Evolutionary conservation across 495 filamentous ascomycete genomes (phyloP).

Genomic region (Annulohypoxylon moriforme): DNA sequence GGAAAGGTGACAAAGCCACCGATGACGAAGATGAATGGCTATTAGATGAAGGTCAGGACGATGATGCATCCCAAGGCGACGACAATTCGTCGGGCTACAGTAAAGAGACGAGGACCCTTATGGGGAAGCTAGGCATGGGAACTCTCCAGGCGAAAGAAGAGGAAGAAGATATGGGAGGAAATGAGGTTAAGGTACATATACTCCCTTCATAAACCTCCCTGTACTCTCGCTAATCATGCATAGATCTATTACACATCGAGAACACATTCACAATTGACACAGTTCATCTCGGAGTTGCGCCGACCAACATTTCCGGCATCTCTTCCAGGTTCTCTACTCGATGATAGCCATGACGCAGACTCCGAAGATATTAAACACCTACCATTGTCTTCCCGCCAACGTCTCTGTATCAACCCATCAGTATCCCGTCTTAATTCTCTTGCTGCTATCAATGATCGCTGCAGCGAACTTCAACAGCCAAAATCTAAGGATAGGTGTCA

Average conservation of each 20-base stretch:
- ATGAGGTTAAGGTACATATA: slow-evolving; percentile 68
- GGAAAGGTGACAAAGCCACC: slow-evolving; percentile 44
- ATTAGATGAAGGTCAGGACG: slow-evolving; percentile 84
- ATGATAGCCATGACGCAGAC: slow-evolving; percentile 48
- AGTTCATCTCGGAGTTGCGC: slow-evolving; percentile 91
- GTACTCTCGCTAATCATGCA: slow-evolving; percentile 7
- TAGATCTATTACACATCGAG: slow-evolving; percentile 92
- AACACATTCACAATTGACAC: slow-evolving; percentile 93
- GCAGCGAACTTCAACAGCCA: slow-evolving; percentile 87
- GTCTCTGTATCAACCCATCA: slow-evolving; percentile 89
- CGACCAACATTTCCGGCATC: slow-evolving; percentile 80
- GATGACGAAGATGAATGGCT: slow-evolving; percentile 79
- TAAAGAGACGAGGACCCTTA: slow-evolving; percentile 69
- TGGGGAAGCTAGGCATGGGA: slow-evolving; percentile 66
- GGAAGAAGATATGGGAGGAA: slow-evolving; percentile 63
- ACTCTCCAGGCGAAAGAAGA: slow-evolving; percentile 47
- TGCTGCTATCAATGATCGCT: slow-evolving; percentile 94
- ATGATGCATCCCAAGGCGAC: slow-evolving; percentile 56
- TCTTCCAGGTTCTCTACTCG: slow-evolving; percentile 50
- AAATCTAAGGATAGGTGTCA: slow-evolving; percentile 75
- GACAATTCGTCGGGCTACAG: slow-evolving; percentile 61
- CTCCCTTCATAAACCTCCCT: background rate
- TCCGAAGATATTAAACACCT: slow-evolving; percentile 83
- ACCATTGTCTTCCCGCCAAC: slow-evolving; percentile 88
- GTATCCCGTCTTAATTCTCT: slow-evolving; percentile 76